A percentile compares a stretch with the other conserved stretches of the same genome.
These are phyloP conservation scores for Trichoderma parareesei DNA, from an alignment of 495 filamentous ascomycete genomes.

Conservation along the genomic window DNA sequence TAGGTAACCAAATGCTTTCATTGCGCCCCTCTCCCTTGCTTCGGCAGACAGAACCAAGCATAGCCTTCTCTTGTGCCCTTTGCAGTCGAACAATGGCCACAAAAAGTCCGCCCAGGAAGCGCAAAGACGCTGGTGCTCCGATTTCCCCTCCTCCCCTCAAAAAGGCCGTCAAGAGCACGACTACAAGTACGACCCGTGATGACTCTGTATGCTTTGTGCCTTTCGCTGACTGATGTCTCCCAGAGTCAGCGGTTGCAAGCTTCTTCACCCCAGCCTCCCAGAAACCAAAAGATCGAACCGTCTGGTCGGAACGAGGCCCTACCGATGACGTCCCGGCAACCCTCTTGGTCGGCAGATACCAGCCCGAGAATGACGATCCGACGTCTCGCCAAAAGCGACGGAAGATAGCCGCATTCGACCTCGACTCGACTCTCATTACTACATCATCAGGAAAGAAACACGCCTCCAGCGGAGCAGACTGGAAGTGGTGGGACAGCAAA, in stretches of 20 bases:
- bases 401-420: slow-evolving; percentile 85
- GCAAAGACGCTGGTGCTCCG: slow-evolving; percentile 23
- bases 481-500: slow-evolving; percentile 85
- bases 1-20: background rate
- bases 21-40: background rate
- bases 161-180: slow-evolving; percentile 59
- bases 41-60: background rate
- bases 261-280: slow-evolving; percentile 89
- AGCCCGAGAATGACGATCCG: slow-evolving; percentile 27
- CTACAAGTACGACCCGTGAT: slow-evolving; percentile 53
- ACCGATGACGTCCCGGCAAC: slow-evolving; percentile 38
- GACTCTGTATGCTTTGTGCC: slow-evolving; percentile 7
- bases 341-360: slow-evolving; percentile 69
- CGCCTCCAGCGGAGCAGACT: slow-evolving; percentile 61
- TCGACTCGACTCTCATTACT: slow-evolving; percentile 85
- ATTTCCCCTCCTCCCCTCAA: slow-evolving; percentile 54
- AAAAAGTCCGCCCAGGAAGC: slow-evolving; percentile 14
- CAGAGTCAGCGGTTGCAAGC: slow-evolving; percentile 60
- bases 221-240: background rate
- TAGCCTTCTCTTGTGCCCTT: background rate
- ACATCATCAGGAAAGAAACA: slow-evolving; percentile 76
- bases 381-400: slow-evolving; percentile 26
- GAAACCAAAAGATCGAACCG: slow-evolving; percentile 69
- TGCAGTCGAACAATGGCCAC: background rate
- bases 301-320: slow-evolving; percentile 59